Evolutionary conservation across 2,329 filamentous ascomycete genomes (phyloP), one percentile per base, ranked within the genome.

Genomic region (Clarireedia homoeocarpa): DNA sequence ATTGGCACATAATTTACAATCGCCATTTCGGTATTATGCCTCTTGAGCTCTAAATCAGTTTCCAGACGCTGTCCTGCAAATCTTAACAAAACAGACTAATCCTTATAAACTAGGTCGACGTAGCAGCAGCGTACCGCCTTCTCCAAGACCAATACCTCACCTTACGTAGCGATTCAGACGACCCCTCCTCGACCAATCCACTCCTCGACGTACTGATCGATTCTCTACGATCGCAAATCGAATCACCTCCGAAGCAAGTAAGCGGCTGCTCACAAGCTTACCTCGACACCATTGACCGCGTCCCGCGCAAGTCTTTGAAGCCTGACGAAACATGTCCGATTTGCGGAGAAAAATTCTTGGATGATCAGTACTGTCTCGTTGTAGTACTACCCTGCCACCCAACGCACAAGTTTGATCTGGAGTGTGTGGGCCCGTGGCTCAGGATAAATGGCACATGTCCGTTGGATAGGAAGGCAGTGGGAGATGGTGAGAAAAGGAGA

Each of bases 371-470:
- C 66, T 80, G 77, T 55, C 73, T 86, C 2, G 82, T 86, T 12
- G 83, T 86, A 27, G 77, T 83, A 72, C 73, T 86, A 65, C 82
- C 82, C 42, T 86, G 83, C 66, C 74, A 82, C 63, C 74, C 73
- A 34, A 72, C 69, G 42, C 83, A 86, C 68, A 71, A 71, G 50
- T 86, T 84, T 66, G 83, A 86, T 64, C 70, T 86, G n/a, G 83
- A 86, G 71, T 86, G 83, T 64, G 81, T 86, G 2, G 79, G 77
- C 3, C 83, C 83, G 6, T 86, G 83, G 83, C 67, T 86, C 67
- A 72, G 77, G 67, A 77, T 80, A 64, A 83, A 85, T 70, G 83
- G 83, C 39, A 84, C 75, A 34, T 86, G 83, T 67, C 83, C 83
- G 40, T 73, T 85, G 72, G 85, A 83, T 68, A 72, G 83, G 58